These are phyloP conservation scores for Plectosphaerella sp. DNA, from an alignment of 2,329 filamentous ascomycete species.

Conservation along the genomic window DNA sequence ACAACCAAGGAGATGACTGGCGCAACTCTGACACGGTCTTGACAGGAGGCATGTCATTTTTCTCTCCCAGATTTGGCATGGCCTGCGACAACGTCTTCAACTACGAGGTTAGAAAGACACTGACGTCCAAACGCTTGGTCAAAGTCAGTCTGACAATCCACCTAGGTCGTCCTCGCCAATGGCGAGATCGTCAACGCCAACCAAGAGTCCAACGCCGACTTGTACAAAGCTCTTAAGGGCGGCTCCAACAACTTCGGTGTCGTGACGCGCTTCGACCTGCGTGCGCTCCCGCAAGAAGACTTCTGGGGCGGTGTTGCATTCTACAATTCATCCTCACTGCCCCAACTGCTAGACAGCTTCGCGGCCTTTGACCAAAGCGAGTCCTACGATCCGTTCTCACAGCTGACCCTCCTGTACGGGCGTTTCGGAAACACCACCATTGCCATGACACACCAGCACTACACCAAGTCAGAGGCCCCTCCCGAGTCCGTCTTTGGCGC, in stretches of 20 bases:
- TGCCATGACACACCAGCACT: neutral
- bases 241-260: constrained; percentile 14
- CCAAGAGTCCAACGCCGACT: constrained; percentile 23
- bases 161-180: constrained; percentile 27
- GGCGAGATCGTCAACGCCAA: constrained; percentile 33
- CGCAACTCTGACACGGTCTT: neutral
- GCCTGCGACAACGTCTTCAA: constrained; percentile 38
- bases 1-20: neutral
- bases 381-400: neutral
- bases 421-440: neutral
- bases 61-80: constrained; percentile 30
- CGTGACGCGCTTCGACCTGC: constrained; percentile 17
- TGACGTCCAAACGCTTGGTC: too few relatives aligned
- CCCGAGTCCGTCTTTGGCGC: neutral
- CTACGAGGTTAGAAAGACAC: constrained; percentile 22
- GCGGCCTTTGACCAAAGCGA: neutral
- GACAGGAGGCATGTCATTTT: constrained; percentile 13
- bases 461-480: neutral
- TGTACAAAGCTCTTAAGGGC: constrained; percentile 22
- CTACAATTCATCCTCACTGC: neutral
- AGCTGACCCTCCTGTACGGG: neutral
- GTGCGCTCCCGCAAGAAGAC: constrained; percentile 19
- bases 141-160: neutral
- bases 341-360: neutral
- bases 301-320: constrained; percentile 17